Base-by-base conservation (phyloP, 306 rosid species). In the Sicyos baderoa region DNA sequence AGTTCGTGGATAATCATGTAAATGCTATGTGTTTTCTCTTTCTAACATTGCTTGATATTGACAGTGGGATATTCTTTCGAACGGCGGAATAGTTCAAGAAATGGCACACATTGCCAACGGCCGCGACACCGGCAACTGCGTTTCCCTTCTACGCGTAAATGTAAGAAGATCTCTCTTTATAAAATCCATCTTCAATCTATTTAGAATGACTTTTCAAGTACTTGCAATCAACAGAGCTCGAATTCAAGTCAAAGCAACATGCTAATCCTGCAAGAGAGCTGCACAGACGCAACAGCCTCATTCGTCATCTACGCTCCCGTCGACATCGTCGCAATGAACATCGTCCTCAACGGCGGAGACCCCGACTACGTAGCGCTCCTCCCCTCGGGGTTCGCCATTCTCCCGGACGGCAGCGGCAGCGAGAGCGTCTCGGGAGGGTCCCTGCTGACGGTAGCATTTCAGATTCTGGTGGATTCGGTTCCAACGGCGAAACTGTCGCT, bases 231-330 rank as follows among this genome's bases (percentile, higher is more conserved):
- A 78, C 18, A 94, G 99, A 94, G 99, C 80, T 89, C 89, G 0
- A 94, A 94, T 83, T 94, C 99, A 56, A 94, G 97, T 85, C 97
- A 94, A 77, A 94, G 96, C 87, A 90, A 90, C 89, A 94, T 88
- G 97, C 75, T 94, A 72, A 88, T 90, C 55, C 52, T 94, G 4
- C 99, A 94, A 87, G 99, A 94, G 84, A 88, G 99, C 70, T 80
- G 91, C 87, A 86, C 87, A 0, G 97, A 94, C 73, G 72, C 86
- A 60, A 90, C 95, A 0, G 97, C 88, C 0, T 84, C 95, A 0
- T 94, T 86, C 70, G 97, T 94, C 0, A 86, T 94, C 1, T 94
- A 90, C 68, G 97, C 99, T 4, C 99, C 99, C 0, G 97, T 94
- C 0, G 99, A 94, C 48, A 85, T 90, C 3, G 96, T 81, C 2